Conservation (phyloP, 768 basidiomycete species). For the Amanita rubescens region DNA sequence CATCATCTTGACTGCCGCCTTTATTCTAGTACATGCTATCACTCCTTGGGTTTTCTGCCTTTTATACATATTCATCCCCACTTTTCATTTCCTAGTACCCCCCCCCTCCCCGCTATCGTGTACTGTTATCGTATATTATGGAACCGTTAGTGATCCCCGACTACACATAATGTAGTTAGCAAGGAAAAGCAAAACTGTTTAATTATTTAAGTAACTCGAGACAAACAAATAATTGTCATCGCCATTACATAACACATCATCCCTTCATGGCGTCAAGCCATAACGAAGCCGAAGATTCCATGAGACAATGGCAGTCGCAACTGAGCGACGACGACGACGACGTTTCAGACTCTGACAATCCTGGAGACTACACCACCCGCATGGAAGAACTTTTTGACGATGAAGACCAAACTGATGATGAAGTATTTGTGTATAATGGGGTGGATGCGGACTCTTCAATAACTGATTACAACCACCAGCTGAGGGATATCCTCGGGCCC, state of each 20-base stretch:
- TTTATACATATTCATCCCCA: neutral
- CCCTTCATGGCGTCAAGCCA: conserved; percentile 1
- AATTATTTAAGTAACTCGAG: too few species aligned
- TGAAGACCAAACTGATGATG: conserved; percentile 35
- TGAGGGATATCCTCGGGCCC: conserved; percentile 65
- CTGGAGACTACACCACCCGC: conserved; percentile 56
- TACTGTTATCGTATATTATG: conserved; percentile 10
- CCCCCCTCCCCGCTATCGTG: neutral
- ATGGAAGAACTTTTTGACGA: conserved; percentile 61
- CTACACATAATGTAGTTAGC: neutral
- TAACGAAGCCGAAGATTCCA: neutral
- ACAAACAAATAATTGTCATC: conserved; percentile 2
- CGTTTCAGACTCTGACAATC: conserved; percentile 26
- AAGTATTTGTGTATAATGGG: conserved; percentile 68
- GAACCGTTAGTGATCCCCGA: neutral
- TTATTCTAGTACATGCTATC: conserved; percentile 4
- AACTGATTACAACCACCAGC: conserved; percentile 55
- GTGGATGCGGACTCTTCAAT: conserved; percentile 46
- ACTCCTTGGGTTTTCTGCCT: conserved; percentile 1
- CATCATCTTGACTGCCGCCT: conserved; percentile 2
- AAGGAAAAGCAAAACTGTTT: neutral
- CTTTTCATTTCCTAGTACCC: conserved; percentile 1
- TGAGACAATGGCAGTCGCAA: conserved; percentile 14
- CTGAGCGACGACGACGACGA: conserved; percentile 22
- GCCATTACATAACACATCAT: neutral